Conservation (phyloP, 1,139 yeast species). For the Maudiozyma humilis region DNA sequence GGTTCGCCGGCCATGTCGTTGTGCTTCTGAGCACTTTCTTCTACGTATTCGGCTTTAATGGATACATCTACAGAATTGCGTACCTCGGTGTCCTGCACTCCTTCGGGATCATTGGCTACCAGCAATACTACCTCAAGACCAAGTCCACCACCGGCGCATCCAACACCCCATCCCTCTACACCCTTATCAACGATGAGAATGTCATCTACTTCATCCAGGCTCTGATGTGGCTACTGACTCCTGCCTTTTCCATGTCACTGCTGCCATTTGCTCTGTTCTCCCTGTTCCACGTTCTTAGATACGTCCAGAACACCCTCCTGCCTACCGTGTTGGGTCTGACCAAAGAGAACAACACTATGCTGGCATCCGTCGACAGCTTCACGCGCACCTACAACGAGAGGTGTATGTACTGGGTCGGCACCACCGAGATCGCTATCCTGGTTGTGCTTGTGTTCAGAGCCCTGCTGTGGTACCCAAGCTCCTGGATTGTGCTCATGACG, state of each 20-base stretch:
- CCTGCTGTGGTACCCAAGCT: constrained; percentile 53
- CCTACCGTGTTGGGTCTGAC: constrained; percentile 53
- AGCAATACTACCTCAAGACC: constrained; percentile 33
- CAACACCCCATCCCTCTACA: constrained; percentile 3
- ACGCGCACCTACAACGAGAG: constrained; percentile 57
- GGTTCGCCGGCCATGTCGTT: constrained; percentile 54
- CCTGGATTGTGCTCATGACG: constrained; percentile 50
- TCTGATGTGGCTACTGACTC: constrained; percentile 46
- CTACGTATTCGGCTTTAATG: constrained; percentile 44
- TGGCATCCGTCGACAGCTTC: constrained; percentile 45
- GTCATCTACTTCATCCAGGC: constrained; percentile 57
- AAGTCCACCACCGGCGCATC: constrained; percentile 27
- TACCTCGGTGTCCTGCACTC: constrained; percentile 62
- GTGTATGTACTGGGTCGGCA: constrained; percentile 65
- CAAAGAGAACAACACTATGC: constrained; percentile 29
- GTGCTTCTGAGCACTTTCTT: constrained; percentile 50
- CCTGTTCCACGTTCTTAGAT: constrained; percentile 62
- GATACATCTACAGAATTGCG: constrained; percentile 52
- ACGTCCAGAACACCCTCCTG: constrained; percentile 54
- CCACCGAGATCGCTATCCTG: constrained; percentile 53
- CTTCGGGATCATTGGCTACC: constrained; percentile 69
- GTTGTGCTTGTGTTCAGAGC: constrained; percentile 45
- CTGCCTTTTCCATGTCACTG: constrained; percentile 47
- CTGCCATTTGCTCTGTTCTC: constrained; percentile 65
- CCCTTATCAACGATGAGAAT: constrained; percentile 50